Conservation (phyloP, 1,284 basidiomycete genomes). For the Pseudozyma thailandica region DNA sequence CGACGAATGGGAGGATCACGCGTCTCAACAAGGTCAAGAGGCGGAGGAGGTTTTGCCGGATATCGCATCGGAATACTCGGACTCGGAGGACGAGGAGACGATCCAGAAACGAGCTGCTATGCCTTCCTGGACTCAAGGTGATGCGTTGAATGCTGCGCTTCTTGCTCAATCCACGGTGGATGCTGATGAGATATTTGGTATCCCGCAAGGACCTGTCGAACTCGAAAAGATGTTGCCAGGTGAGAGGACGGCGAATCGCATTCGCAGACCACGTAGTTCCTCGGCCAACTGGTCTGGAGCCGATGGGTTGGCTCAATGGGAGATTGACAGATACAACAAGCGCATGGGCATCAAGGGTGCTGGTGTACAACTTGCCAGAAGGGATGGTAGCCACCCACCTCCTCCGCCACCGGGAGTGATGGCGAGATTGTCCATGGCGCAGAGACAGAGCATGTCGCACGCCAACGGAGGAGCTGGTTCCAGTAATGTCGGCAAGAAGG, state of each 20-base stretch:
- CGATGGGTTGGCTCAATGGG: slow-evolving; percentile 62
- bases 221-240: slow-evolving; percentile 61
- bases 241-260: slow-evolving; percentile 42
- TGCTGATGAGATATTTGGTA: slow-evolving; percentile 65
- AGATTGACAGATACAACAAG: slow-evolving; percentile 66
- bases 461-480: not conserved
- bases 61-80: slow-evolving; percentile 62
- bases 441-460: slow-evolving; percentile 29
- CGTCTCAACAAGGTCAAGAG: slow-evolving; percentile 15
- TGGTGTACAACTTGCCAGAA: slow-evolving; percentile 30
- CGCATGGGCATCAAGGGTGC: slow-evolving; percentile 60
- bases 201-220: slow-evolving; percentile 59
- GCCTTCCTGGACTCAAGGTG: slow-evolving; percentile 61
- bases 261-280: slow-evolving; percentile 54
- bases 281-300: slow-evolving; percentile 63
- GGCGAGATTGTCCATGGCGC: slow-evolving; percentile 33
- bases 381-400: slow-evolving; percentile 31
- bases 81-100: slow-evolving; percentile 64
- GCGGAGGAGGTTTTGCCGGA: slow-evolving; percentile 53
- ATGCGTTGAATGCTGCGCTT: slow-evolving; percentile 55
- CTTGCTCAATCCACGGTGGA: slow-evolving; percentile 57
- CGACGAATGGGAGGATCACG: slow-evolving; percentile 31
- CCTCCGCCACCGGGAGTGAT: slow-evolving; percentile 31
- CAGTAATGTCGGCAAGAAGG: slow-evolving; percentile 13
- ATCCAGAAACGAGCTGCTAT: slow-evolving; percentile 58